Percentiles rank a stretch among this genome's conserved stretches.
phyloP scores from a whole-genome alignment of 768 basidiomycete genomes.

The Postia placenta region DNA sequence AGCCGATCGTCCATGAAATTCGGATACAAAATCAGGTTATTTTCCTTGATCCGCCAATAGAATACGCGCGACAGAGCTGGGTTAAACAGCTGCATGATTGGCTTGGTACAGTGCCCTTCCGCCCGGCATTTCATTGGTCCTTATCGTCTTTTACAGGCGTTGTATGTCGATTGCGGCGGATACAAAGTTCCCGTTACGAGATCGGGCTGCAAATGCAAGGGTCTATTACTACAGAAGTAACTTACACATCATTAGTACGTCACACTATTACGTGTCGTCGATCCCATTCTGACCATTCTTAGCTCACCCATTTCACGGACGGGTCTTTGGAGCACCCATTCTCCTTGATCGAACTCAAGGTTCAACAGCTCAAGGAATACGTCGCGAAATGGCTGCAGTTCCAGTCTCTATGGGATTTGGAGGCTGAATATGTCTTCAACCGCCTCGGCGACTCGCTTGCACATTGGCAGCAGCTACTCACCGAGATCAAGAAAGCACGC shows the following conservation, averaged over 20 bases:
- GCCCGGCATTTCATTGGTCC: background rate
- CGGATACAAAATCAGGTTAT: slow-evolving; percentile 99
- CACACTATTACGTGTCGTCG: background rate
- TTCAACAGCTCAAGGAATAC: slow-evolving; percentile 82
- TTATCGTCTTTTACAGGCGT: slow-evolving; percentile 44
- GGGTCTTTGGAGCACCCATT: slow-evolving; percentile 78
- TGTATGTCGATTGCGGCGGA: slow-evolving; percentile 78
- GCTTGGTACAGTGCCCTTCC: slow-evolving; percentile 47
- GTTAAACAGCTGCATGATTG: slow-evolving; percentile 84
- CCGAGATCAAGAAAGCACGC: slow-evolving; percentile 94
- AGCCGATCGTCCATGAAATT: slow-evolving; percentile 91
- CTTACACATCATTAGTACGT: slow-evolving; percentile 78
- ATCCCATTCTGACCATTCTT: background rate
- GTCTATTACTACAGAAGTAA: slow-evolving; percentile 55
- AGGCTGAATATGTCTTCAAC: slow-evolving; percentile 94
- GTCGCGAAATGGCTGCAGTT: slow-evolving; percentile 98
- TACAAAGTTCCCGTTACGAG: slow-evolving; percentile 95
- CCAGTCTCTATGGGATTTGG: slow-evolving; percentile 98
- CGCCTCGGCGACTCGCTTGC: slow-evolving; percentile 91
- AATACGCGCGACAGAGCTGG: slow-evolving; percentile 88
- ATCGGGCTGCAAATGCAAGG: slow-evolving; percentile 91
- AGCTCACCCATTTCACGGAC: slow-evolving; percentile 75
- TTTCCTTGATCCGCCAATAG: slow-evolving; percentile 96
- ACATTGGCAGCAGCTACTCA: slow-evolving; percentile 92
- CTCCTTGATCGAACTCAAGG: slow-evolving; percentile 79